Percentiles rank a stretch among this genome's conserved stretches.
These are phyloP conservation scores for Penicillium ucsense DNA, from an alignment of 495 filamentous ascomycete genomes.

Conservation along the genomic window DNA sequence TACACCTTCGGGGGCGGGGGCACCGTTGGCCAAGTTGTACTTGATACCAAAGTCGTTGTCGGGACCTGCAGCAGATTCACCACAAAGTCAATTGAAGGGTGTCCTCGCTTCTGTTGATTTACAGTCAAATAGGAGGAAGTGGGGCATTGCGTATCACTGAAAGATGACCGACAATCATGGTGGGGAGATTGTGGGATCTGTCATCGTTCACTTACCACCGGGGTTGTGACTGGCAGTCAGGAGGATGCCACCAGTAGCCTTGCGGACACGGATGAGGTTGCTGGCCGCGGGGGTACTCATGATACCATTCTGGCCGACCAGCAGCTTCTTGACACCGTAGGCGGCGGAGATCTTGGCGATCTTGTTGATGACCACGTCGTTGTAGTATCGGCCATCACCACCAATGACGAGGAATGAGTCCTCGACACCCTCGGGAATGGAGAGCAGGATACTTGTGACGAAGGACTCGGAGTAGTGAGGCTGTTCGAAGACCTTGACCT, in stretches of 20 bases:
- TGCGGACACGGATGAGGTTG: conserved; percentile 85
- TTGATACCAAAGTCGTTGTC: conserved; percentile 97
- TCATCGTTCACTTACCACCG: conserved; percentile 56
- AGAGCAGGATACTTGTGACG: conserved; percentile 82
- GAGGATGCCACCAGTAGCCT: conserved; percentile 92
- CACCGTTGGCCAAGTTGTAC: conserved; percentile 95
- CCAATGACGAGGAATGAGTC: conserved; percentile 90
- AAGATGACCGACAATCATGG: too few relatives aligned
- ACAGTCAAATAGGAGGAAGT: too few relatives aligned
- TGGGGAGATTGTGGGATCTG: too few relatives aligned
- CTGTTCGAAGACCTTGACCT: conserved; percentile 95
- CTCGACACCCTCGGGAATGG: conserved; percentile 88
- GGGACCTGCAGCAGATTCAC: conserved; percentile 49
- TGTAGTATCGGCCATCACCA: conserved; percentile 95
- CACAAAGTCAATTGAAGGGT: not conserved
- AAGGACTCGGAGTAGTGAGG: conserved; percentile 93
- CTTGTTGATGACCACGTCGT: conserved; percentile 88
- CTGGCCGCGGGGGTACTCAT: conserved; percentile 92
- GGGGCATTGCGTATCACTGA: too few relatives aligned
- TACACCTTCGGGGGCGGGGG: conserved; percentile 86
- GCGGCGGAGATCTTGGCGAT: conserved; percentile 96
- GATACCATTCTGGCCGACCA: conserved; percentile 93
- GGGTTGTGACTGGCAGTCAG: conserved; percentile 97
- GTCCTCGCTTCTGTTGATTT: too few relatives aligned
- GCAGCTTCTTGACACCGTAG: conserved; percentile 96